phyloP scores from a whole-genome alignment of 1,284 basidiomycete species.

The Melampsora larici-populina region DNA sequence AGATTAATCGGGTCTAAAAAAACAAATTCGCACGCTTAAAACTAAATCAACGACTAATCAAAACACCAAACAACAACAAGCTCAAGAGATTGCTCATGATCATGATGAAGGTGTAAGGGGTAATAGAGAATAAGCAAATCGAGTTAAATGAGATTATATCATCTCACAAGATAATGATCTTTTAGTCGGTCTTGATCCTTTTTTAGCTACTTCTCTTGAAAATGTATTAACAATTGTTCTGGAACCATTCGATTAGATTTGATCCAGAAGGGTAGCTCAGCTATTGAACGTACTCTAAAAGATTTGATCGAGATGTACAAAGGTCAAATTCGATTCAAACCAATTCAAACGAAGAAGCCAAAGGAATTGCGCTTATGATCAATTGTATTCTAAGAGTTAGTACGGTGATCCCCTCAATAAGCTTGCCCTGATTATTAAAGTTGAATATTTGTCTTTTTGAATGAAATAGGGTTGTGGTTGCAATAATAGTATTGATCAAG shows the following conservation, averaged over 20 bases:
- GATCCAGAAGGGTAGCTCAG: no score
- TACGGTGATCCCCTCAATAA: not conserved
- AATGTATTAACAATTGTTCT: not conserved
- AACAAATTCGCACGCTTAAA: no score
- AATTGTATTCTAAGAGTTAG: slow-evolving; percentile 28
- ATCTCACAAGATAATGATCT: no score
- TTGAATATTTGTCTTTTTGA: not conserved
- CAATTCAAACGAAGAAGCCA: slow-evolving; percentile 16
- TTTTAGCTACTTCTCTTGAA: not conserved
- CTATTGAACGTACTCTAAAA: no score
- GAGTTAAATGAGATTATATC: no score
- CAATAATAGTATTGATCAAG: slow-evolving; percentile 73
- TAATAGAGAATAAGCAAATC: no score
- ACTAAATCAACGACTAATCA: no score
- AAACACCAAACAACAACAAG: no score
- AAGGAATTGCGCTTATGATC: slow-evolving; percentile 28
- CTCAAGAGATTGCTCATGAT: no score
- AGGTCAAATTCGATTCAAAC: not conserved
- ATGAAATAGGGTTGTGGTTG: slow-evolving; percentile 65
- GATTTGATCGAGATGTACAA: no score
- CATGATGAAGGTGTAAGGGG: no score
- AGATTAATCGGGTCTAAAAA: no score
- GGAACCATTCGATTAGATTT: not conserved
- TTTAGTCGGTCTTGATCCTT: not conserved
- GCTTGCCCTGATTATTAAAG: not conserved